These are phyloP conservation scores for Solioccasus polychromus DNA, from an alignment of 768 basidiomycete species.

Conservation along the genomic window DNA sequence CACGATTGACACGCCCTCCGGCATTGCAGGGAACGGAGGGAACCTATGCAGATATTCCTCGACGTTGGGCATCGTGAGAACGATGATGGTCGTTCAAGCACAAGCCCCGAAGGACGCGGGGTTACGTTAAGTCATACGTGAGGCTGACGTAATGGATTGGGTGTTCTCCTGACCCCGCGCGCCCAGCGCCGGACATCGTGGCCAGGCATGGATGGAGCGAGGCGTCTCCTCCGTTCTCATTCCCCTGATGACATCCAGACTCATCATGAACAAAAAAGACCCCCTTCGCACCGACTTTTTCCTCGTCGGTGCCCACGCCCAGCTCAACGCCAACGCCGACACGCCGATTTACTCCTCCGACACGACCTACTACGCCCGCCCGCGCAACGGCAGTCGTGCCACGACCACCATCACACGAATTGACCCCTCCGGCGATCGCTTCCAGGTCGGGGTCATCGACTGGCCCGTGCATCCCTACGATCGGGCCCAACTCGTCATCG, in stretches of 20 bases:
- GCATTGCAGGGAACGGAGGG: constrained; percentile 47
- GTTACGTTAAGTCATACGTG: background rate
- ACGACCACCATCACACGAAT: constrained; percentile 26
- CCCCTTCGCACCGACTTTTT: constrained; percentile 26
- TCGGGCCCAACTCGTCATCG: constrained; percentile 17
- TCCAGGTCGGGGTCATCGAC: constrained; percentile 31
- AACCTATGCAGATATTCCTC: constrained; percentile 22
- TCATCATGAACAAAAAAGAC: constrained; percentile 23
- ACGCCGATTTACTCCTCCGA: constrained; percentile 15
- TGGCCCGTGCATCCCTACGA: constrained; percentile 18
- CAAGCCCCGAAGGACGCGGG: background rate
- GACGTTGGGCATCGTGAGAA: background rate
- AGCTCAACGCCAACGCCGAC: no score
- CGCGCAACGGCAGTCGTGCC: constrained; percentile 12
- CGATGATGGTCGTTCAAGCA: background rate
- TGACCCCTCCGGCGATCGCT: constrained; percentile 14
- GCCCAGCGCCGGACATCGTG: background rate
- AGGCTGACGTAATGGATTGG: constrained; percentile 10
- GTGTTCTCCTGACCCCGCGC: background rate
- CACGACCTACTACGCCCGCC: constrained; percentile 9
- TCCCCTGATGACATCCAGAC: constrained; percentile 18
- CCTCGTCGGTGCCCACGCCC: background rate
- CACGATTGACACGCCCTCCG: constrained; percentile 39
- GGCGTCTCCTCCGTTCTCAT: background rate
- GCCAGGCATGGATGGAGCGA: background rate